phyloP scores from a whole-genome alignment of 164 flowering plant species.

The Santalum album region DNA sequence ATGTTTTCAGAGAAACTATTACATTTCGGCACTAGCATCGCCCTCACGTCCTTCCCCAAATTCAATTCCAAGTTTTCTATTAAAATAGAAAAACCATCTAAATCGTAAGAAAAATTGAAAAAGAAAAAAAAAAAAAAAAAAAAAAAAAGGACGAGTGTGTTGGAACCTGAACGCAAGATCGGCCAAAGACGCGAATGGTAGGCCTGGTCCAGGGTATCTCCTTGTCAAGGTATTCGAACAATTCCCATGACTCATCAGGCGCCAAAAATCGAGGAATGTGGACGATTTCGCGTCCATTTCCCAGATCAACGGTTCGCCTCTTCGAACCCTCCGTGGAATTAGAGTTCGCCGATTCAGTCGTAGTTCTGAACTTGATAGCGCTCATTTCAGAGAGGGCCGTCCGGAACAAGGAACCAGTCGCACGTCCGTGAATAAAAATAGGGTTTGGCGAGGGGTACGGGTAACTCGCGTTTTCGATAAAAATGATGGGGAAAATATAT shows the following conservation, averaged over 20 bases:
- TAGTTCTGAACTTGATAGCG: conserved; percentile 12
- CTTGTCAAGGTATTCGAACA: conserved; percentile 59
- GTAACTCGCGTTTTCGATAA: no score
- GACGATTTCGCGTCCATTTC: conserved; percentile 64
- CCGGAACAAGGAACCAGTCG: background rate
- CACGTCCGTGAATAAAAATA: no score
- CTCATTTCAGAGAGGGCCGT: conserved; percentile 10
- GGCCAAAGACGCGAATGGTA: conserved; percentile 72
- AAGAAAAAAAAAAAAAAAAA: background rate
- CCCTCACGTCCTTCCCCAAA: no score
- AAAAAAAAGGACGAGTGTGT: background rate
- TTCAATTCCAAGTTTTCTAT: no score
- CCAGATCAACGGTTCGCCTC: conserved; percentile 39
- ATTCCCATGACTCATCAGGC: conserved; percentile 48
- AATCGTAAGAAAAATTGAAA: no score
- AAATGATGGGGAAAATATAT: no score
- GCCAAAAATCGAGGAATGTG: conserved; percentile 49
- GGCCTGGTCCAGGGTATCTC: conserved; percentile 90
- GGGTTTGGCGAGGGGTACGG: no score
- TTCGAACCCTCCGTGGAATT: conserved; percentile 1
- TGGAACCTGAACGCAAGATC: conserved; percentile 58
- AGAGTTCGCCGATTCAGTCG: conserved; percentile 4
- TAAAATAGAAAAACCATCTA: no score
- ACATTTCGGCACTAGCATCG: no score
- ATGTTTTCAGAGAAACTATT: no score